Conservation (phyloP, 192 early-diverging fungal genomes). For the Rhizophagus clarus region DNA sequence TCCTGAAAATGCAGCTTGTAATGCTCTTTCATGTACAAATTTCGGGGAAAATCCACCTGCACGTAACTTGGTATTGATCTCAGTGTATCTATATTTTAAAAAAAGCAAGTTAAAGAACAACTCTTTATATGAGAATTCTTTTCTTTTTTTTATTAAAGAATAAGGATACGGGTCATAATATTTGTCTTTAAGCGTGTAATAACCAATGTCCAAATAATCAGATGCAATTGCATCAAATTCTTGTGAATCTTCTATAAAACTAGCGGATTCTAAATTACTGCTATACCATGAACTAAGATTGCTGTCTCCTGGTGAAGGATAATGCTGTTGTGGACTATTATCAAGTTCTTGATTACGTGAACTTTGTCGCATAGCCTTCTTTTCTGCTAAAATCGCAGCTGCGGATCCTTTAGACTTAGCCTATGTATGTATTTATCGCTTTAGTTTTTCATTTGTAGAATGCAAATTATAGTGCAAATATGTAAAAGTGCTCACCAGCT, state of each 20-base stretch:
- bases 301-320: neutral
- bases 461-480: neutral
- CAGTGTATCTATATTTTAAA: slow-evolving; percentile 3
- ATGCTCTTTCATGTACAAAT: slow-evolving; percentile 19
- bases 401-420: slow-evolving; percentile 43
- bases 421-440: neutral
- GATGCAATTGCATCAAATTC: slow-evolving; percentile 23
- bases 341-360: too few species aligned
- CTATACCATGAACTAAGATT: neutral
- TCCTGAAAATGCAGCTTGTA: slow-evolving; percentile 31
- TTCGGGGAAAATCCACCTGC: slow-evolving; percentile 13
- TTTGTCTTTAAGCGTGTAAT: slow-evolving; percentile 26
- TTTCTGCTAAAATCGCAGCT: slow-evolving; percentile 36
- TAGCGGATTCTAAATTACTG: neutral
- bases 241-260: neutral
- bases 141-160: neutral
- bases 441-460: too few species aligned
- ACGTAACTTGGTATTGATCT: neutral
- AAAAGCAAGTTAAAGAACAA: neutral
- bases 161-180: slow-evolving; percentile 26
- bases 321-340: neutral
- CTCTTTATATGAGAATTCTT: neutral
- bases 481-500: slow-evolving; percentile 44
- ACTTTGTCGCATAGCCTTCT: slow-evolving; percentile 35
- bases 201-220: slow-evolving; percentile 19